Evolutionary conservation across 2,329 filamentous ascomycete genomes (phyloP), one percentile per base, ranked within the genome.

Genomic region (Talaromyces marneffei): DNA sequence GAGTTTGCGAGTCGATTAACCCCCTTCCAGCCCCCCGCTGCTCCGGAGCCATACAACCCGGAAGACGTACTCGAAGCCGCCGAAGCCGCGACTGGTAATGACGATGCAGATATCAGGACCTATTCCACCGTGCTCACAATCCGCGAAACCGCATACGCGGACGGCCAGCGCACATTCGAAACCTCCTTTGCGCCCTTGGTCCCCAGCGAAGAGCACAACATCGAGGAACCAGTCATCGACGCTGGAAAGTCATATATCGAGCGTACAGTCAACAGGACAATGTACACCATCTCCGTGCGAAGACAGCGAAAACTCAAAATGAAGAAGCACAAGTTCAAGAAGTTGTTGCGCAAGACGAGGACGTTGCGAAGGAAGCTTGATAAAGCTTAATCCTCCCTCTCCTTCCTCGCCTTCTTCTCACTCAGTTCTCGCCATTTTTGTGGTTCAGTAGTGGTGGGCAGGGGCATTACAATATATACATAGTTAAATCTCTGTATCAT

Each of bases 271-370:
- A 67, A 74, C 62, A 76, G 79, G 66, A 68, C 69, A 67, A 92
- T 96, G 88, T 79, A 87, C 64, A 85, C 91, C 65, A 91, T 99
- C 73, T 96, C 91, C 72, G 93, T 97, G 68, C 92, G 88, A 82
- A 85, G 94, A 76, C 91, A 96, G 78, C 83, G 92, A 73, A 95
- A 94, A 80, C 80, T 97, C 72, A 96, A 92, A 86, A 99, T 99
- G 92, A 99, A 99, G 90, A 99, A 97, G 86, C 93, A 97, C 85
- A 99, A 99, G 87, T 96, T 96, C 79, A 97, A 97, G 92, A 99
- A 99, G 86, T 82, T 97, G 68, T 92, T 96, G 90, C 90, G 89
- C 83, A 85, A 87, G 77, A 97, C 93, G 72, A 86, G 93, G 75
- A 93, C 91, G 74, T 77, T 92, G 80, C 88, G 93, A 74, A 87